phyloP scores from a whole-genome alignment of 2,329 filamentous ascomycete species.

The Ophidiomyces ophidiicola region DNA sequence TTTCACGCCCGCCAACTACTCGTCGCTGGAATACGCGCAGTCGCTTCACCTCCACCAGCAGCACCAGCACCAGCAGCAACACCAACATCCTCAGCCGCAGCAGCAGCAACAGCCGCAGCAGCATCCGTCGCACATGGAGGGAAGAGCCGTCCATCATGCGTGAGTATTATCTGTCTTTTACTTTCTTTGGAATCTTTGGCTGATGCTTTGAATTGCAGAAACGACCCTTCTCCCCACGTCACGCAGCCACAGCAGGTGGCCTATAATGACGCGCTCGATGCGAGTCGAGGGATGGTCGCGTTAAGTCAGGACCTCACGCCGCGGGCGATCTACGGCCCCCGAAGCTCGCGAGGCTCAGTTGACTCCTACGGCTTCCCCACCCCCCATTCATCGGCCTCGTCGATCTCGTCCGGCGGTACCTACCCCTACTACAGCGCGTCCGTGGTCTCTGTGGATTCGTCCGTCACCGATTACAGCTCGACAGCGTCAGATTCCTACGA shows the following conservation, averaged over 20 bases:
- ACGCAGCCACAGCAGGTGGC: conserved; percentile 39
- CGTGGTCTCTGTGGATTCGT: conserved; percentile 55
- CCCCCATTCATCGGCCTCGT: conserved; percentile 82
- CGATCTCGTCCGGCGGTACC: conserved; percentile 69
- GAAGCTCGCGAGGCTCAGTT: conserved; percentile 55
- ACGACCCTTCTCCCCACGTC: conserved; percentile 35
- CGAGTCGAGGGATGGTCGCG: conserved; percentile 85
- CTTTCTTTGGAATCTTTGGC: neutral
- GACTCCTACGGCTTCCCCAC: conserved; percentile 90
- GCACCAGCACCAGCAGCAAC: conserved; percentile 45
- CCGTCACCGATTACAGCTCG: conserved; percentile 86
- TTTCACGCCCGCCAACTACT: conserved; percentile 60
- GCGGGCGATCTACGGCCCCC: conserved; percentile 70
- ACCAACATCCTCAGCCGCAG: conserved; percentile 25
- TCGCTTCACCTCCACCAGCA: conserved; percentile 41
- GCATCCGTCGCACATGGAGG: conserved; percentile 37
- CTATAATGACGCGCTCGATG: conserved; percentile 73
- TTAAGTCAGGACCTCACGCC: conserved; percentile 89
- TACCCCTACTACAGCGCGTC: conserved; percentile 82
- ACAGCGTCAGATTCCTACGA: conserved; percentile 74
- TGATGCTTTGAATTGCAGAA: conserved; percentile 13
- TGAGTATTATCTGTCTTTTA: conserved; percentile 44
- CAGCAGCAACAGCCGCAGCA: conserved; percentile 31
- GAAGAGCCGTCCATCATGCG: conserved; percentile 69
- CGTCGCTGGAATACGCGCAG: conserved; percentile 61